phyloP scores from a whole-genome alignment of 306 rosid species.

The Vigna hirtella region DNA sequence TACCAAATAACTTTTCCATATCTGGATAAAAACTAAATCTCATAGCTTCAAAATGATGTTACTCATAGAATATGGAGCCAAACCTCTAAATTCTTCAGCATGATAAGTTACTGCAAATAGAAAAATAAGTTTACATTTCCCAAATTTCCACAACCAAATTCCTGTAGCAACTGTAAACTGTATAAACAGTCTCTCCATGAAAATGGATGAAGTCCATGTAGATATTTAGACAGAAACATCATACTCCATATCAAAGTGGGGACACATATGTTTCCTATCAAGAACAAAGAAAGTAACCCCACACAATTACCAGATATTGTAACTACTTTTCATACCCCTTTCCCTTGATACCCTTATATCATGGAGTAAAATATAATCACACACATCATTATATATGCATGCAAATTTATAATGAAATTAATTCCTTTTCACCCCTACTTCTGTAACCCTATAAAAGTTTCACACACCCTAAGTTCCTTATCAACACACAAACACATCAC shows the following conservation, averaged over 20 bases:
- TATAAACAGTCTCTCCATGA: neutral
- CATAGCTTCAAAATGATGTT: no score
- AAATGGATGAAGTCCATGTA: neutral
- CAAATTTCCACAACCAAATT: neutral
- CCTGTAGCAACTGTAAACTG: neutral
- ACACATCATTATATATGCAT: neutral
- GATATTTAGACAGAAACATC: conserved; percentile 29
- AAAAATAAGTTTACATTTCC: neutral
- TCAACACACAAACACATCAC: neutral
- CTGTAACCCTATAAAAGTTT: neutral
- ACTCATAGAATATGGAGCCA: no score
- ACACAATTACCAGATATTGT: conserved; percentile 13
- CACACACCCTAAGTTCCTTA: neutral
- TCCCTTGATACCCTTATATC: neutral
- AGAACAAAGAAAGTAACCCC: conserved; percentile 41
- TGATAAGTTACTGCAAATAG: no score
- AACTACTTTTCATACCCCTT: neutral
- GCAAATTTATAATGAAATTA: neutral
- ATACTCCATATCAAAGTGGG: conserved; percentile 42
- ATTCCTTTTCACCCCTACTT: neutral
- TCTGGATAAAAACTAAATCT: no score
- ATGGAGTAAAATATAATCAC: neutral
- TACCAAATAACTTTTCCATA: no score
- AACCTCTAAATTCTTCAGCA: no score
- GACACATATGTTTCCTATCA: conserved; percentile 37